phyloP scores from a whole-genome alignment of 1,139 yeast species.

The Suhomyces bokatorum region DNA sequence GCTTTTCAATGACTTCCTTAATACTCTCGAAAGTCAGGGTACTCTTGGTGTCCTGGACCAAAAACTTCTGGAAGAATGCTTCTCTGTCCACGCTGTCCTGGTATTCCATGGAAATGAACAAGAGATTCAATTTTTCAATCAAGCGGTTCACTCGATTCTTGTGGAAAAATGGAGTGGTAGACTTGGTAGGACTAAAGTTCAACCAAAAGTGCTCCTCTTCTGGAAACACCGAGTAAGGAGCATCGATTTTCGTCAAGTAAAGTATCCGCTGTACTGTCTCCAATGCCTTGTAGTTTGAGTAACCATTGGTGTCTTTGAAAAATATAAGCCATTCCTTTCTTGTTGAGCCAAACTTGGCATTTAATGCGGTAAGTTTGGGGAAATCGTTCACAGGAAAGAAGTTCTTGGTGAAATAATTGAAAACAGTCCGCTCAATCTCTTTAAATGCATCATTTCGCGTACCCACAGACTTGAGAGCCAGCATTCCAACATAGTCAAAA shows the following conservation, averaged over 20 bases:
- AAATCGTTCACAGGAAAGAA: conserved; percentile 23
- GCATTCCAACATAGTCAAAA: conserved; percentile 42
- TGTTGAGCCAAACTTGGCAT: conserved; percentile 37
- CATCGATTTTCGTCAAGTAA: conserved; percentile 33
- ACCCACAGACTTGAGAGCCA: conserved; percentile 30
- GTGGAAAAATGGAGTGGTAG: conserved; percentile 34
- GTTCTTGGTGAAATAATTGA: conserved; percentile 33
- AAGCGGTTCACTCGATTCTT: conserved; percentile 48
- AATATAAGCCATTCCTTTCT: conserved; percentile 39
- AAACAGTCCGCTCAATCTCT: conserved; percentile 46
- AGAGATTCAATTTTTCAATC: conserved; percentile 48
- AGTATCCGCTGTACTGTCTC: conserved; percentile 40
- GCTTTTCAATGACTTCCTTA: conserved; percentile 26
- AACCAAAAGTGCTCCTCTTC: conserved; percentile 37
- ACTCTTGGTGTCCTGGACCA: conserved; percentile 21
- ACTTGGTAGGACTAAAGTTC: conserved; percentile 31
- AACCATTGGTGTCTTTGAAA: conserved; percentile 20
- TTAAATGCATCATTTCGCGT: conserved; percentile 38
- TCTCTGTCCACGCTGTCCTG: conserved; percentile 25
- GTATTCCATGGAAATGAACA: conserved; percentile 40
- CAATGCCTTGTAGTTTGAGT: conserved; percentile 33
- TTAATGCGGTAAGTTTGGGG: conserved; percentile 28
- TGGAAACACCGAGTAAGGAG: conserved; percentile 42
- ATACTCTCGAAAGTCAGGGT: conserved; percentile 38
- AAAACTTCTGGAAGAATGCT: conserved; percentile 46